Conservation (phyloP, 2,329 filamentous ascomycete genomes). For the Aspergillus clavatus region DNA sequence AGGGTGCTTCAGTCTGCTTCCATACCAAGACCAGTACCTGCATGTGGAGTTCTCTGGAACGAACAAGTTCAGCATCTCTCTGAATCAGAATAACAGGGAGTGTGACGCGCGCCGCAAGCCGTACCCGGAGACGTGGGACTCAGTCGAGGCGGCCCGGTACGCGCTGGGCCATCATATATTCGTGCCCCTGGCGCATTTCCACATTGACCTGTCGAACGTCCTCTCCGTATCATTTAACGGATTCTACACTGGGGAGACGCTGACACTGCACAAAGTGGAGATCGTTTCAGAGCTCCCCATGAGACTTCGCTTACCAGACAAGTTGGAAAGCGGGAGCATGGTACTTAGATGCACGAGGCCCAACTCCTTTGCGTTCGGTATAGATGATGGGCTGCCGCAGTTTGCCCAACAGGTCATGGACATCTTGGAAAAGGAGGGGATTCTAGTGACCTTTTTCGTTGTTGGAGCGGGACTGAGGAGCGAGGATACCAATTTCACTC, state of each 20-base stretch:
- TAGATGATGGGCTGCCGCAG: slow-evolving; percentile 62
- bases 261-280: slow-evolving; percentile 56
- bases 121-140: slow-evolving; percentile 64
- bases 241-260: slow-evolving; percentile 52
- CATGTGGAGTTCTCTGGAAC: slow-evolving; percentile 61
- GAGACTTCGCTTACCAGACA: slow-evolving; percentile 51
- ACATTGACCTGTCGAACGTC: slow-evolving; percentile 52
- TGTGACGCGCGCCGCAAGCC: slow-evolving; percentile 55
- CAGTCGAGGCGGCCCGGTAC: slow-evolving; percentile 60
- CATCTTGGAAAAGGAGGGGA: slow-evolving; percentile 56
- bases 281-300: slow-evolving; percentile 54
- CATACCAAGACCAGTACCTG: slow-evolving; percentile 55
- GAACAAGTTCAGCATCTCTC: slow-evolving; percentile 58
- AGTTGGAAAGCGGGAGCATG: slow-evolving; percentile 57
- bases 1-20: slow-evolving; percentile 53
- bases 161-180: slow-evolving; percentile 54
- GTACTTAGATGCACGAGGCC: slow-evolving; percentile 62
- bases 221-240: slow-evolving; percentile 61
- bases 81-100: slow-evolving; percentile 62
- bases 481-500: slow-evolving; percentile 55
- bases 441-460: slow-evolving; percentile 68
- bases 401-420: slow-evolving; percentile 58
- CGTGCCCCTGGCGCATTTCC: slow-evolving; percentile 63
- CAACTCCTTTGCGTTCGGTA: slow-evolving; percentile 67
- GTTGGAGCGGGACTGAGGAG: slow-evolving; percentile 61